Evolutionary conservation across 1,284 basidiomycete species (phyloP), one percentile per base, ranked within the genome.

Genomic region (Cutaneotrichosporon sp.): DNA sequence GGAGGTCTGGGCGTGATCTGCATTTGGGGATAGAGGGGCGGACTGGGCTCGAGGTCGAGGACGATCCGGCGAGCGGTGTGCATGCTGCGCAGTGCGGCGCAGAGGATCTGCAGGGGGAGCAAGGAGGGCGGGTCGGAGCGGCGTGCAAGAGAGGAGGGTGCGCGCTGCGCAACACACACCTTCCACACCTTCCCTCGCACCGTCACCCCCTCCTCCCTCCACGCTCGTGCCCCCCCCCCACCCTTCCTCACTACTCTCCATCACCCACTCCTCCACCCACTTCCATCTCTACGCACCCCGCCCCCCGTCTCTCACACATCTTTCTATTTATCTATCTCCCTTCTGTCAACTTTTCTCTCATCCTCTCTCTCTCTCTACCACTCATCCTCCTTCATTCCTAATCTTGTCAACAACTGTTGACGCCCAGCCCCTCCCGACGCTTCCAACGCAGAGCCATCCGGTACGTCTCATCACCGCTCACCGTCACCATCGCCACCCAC

Each of bases 291-390:
- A 14, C 33, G 29, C 20, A 22, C 45, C 51, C n/a, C 54, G 6
- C 27, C n/a, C 16, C 18, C 51, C 24, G 16, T n/a, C 29, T 16
- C 29, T 36, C 22, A 31, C 22, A 31, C 42, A 18, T 56, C 59
- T 14, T 25, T 16, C n/a, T 24, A 20, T 22, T 34, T 47, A 46
- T 16, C 25, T 20, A 34, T 47, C 29, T 47, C 38, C 29, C 49
- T n/a, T 38, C 27, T 27, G n/a, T 16, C 53, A 3, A 33, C 16
- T 20, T 3, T n/a, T 22, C 42, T n/a, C 1, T 45, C 43, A 6
- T 10, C 20, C n/a, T 46, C 53, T 54, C 54, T 49, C 36, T 38
- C 51, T 34, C 53, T 29, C 49, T 29, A 34, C 18, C 7, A 24
- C 46, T 34, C 34, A n/a, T n/a, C 13, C 22, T 20, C 25, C 13